These are phyloP conservation scores for Eucalyptus fibrosa DNA, from an alignment of 345 rosid species.

Conservation along the genomic window DNA sequence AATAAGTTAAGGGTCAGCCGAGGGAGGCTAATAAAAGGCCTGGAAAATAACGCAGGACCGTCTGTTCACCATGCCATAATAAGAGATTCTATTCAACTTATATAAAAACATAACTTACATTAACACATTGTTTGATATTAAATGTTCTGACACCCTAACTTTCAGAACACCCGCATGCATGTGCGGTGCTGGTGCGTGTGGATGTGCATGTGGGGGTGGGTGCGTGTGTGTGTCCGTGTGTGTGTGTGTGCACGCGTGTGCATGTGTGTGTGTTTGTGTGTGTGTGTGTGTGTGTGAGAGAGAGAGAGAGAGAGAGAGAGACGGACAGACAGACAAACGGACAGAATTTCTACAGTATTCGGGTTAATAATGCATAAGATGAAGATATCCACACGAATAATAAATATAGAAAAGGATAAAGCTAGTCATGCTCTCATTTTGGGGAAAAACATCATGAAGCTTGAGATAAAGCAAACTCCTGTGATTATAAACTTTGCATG, in stretches of 20 bases:
- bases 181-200: background rate
- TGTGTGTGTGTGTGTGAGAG: too few relatives aligned
- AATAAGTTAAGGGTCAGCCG: background rate
- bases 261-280: too few relatives aligned
- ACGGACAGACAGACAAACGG: too few relatives aligned
- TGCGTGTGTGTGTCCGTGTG: too few relatives aligned
- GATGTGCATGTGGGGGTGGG: too few relatives aligned
- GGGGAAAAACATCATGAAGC: background rate
- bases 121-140: background rate
- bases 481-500: background rate
- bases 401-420: background rate
- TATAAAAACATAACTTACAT: background rate
- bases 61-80: background rate
- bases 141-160: background rate
- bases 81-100: rapidly evolving
- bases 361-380: background rate
- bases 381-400: background rate
- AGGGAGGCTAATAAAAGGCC: background rate
- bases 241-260: rapidly evolving
- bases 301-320: background rate
- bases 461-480: background rate
- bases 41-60: background rate
- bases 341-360: background rate
- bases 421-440: background rate
- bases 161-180: background rate